Conservation (phyloP, 345 rosid genomes). For the Eucalyptus marginata region DNA sequence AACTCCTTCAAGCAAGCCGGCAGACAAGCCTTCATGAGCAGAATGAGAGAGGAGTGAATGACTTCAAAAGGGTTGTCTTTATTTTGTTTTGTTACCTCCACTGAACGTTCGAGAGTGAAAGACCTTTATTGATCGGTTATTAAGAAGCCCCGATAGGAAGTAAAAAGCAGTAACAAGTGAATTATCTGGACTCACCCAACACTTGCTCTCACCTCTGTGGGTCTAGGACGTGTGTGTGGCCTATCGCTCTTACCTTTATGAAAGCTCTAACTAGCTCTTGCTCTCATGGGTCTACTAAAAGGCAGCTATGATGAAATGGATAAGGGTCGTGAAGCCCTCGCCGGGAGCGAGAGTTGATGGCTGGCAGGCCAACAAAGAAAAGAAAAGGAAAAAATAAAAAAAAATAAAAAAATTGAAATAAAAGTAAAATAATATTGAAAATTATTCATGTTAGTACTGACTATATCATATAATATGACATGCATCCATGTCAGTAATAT, state of each 20-base stretch:
- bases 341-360: background rate
- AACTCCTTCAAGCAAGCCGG: background rate
- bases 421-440: too few relatives aligned
- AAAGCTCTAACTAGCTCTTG: too few relatives aligned
- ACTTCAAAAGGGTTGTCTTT: background rate
- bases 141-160: background rate
- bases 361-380: background rate
- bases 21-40: background rate
- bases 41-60: background rate
- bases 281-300: too few relatives aligned
- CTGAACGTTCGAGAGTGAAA: background rate
- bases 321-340: background rate
- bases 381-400: too few relatives aligned
- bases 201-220: too few relatives aligned
- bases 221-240: too few relatives aligned
- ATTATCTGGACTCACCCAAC: too few relatives aligned
- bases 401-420: too few relatives aligned
- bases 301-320: too few relatives aligned
- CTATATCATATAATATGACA: too few relatives aligned
- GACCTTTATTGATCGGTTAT: background rate
- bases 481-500: too few relatives aligned
- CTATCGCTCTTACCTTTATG: too few relatives aligned
- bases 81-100: background rate
- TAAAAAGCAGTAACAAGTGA: background rate
- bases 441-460: background rate